A percentile compares a stretch with the other conserved stretches of the same genome.
Conservation (phyloP, 257 asterid genomes). For the Asclepias syriaca region DNA sequence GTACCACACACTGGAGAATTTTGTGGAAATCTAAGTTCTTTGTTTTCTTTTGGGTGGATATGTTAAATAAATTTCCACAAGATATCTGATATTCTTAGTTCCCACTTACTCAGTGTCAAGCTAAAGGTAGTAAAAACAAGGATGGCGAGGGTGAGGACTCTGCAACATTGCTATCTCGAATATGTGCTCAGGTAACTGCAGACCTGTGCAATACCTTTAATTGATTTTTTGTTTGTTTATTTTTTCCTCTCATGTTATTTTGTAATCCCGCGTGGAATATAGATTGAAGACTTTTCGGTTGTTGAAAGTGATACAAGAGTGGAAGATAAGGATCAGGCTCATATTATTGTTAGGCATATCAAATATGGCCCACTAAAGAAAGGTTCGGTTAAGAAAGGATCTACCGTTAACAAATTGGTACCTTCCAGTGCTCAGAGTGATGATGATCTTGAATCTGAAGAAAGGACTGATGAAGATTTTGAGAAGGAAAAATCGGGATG, state of each 20-base stretch:
- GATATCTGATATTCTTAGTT: neutral
- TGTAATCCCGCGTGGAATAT: constrained; percentile 5
- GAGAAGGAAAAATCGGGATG: constrained; percentile 23
- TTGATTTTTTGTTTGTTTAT: neutral
- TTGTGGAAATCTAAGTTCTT: neutral
- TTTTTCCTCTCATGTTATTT: neutral
- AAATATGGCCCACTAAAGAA: constrained; percentile 65
- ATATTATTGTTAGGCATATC: constrained; percentile 56
- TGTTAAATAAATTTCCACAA: neutral
- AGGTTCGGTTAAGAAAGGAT: constrained; percentile 50
- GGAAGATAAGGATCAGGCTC: constrained; percentile 61
- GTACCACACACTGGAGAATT: neutral
- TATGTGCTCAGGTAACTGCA: constrained; percentile 56
- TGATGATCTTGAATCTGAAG: constrained; percentile 20
- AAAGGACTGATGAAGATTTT: constrained; percentile 24
- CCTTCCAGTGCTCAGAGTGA: constrained; percentile 14
- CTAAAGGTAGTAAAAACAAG: constrained; percentile 27
- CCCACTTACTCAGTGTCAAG: constrained; percentile 46
- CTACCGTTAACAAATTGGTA: constrained; percentile 18
- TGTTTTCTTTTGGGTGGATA: neutral
- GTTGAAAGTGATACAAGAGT: constrained; percentile 51
- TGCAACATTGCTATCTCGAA: constrained; percentile 49
- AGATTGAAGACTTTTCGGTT: constrained; percentile 63
- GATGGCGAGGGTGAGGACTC: constrained; percentile 34
- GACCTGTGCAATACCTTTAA: neutral